Base-by-base conservation (phyloP, 2,329 filamentous ascomycete species). In the Akanthomyces uredinophilus region DNA sequence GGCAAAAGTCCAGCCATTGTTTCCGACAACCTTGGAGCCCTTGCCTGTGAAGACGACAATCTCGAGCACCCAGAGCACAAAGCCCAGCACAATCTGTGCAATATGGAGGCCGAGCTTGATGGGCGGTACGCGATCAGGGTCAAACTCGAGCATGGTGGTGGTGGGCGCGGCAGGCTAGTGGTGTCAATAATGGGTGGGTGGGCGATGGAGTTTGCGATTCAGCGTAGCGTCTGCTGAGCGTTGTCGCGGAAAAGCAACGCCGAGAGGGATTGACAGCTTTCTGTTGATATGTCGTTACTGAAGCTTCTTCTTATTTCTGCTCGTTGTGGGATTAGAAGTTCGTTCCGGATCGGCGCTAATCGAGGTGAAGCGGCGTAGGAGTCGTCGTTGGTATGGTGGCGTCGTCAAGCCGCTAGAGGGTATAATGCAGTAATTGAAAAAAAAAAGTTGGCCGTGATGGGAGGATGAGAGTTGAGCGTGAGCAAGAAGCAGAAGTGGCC, bases 1-100 rank as follows among this genome's bases (percentile, higher is more conserved):
- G 66, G 77, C 85, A 65, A 88, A 88, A 0, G 83, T 81, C 85
- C 86, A 88, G 64, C 81, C 84, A 71, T 83, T 83, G 65, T 83
- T 79, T 39, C 84, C 84, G 61, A 80, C 81, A 65, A 88, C 79
- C 22, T 70, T 71, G 5, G 83, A 75, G 16, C 77, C 71, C 11
- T 79, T 71, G 60, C 76, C 75, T 46, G 77, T 77, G 69, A 88
- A 86, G 51, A 88, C 79, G 27, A 81, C 77, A 67, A 88, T 86
- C 66, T 84, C 82, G 63, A 88, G 75, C 63, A 80, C 77, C 78
- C 84, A 87, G 67, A 81, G 75, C 27, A 87, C 76, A 52, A 87
- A 77, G 51, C 77, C 81, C 27, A 86, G 68, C 52, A 83, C 66
- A 63, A 82, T 78, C 74, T 88, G 86, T 62, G 76, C 71, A 57